Percentiles rank a stretch among this genome's conserved stretches.
These are phyloP conservation scores for Fagopyrum tataricum DNA, from an alignment of 148 eudicot species.

Conservation along the genomic window DNA sequence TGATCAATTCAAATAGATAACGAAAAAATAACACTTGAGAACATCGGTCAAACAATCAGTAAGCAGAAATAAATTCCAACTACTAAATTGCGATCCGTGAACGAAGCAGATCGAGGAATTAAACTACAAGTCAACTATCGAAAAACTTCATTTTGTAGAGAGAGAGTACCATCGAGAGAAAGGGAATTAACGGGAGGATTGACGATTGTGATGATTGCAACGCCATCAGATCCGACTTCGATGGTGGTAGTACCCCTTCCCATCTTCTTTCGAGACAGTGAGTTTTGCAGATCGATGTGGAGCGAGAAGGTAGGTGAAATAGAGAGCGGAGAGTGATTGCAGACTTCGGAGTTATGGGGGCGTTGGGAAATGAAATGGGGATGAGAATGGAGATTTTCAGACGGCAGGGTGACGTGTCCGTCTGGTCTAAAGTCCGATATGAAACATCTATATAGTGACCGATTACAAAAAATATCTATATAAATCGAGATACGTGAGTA, in stretches of 20 bases:
- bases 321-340: not conserved
- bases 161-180: conserved; percentile 30
- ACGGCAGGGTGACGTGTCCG: conserved; percentile 9
- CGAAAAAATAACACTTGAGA: not conserved
- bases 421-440: not conserved
- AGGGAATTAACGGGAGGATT: conserved; percentile 53
- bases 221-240: conserved; percentile 45
- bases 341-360: conserved; percentile 3
- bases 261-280: not conserved
- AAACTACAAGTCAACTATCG: not conserved
- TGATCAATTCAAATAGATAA: not conserved
- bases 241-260: conserved; percentile 20
- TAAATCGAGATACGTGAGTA: no score
- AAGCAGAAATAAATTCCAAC: not conserved
- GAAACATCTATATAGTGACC: not conserved
- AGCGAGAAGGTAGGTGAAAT: not conserved
- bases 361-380: conserved; percentile 3
- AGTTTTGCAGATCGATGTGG: not conserved
- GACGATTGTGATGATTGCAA: conserved; percentile 36
- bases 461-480: not conserved
- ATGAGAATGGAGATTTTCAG: not conserved
- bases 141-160: not conserved
- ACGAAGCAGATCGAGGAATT: conserved; percentile 1
- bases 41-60: not conserved
- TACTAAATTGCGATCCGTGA: not conserved